phyloP scores from a whole-genome alignment of 345 rosid genomes.

The Camelina hispida region DNA sequence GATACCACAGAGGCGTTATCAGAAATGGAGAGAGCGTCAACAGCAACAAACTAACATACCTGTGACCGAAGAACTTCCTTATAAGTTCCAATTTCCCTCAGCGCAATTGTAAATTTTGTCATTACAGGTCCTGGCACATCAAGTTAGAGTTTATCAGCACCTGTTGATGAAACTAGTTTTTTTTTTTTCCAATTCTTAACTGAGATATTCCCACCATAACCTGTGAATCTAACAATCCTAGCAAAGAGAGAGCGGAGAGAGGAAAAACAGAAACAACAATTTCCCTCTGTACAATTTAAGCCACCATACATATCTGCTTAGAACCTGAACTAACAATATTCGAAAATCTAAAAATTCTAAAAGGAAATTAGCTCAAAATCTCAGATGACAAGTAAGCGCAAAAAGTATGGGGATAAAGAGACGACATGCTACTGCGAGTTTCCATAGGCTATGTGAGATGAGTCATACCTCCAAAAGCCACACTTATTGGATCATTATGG shows the following conservation, averaged over 20 bases:
- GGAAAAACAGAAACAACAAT: conserved; percentile 14
- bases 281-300: background rate
- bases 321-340: background rate
- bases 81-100: conserved; percentile 98
- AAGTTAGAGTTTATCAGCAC: conserved; percentile 37
- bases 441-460: conserved; percentile 2
- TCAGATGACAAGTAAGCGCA: conserved; percentile 24
- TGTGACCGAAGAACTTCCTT: conserved; percentile 98
- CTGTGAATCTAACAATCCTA: conserved; percentile 10
- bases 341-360: background rate
- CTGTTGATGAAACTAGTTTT: conserved; percentile 14
- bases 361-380: conserved; percentile 9
- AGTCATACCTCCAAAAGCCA: conserved; percentile 93
- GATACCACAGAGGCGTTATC: conserved; percentile 21
- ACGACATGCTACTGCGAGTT: conserved; percentile 11
- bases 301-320: background rate
- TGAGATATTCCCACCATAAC: background rate
- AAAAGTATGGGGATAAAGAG: conserved; percentile 14
- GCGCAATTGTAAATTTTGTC: conserved; percentile 98
- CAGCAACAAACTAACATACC: conserved; percentile 50
- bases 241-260: conserved; percentile 1
- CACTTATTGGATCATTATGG: conserved; percentile 97
- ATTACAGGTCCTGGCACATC: conserved; percentile 84
- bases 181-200: conserved; percentile 2
- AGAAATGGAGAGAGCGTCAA: conserved; percentile 9